Base-by-base conservation (phyloP, 345 rosid species). In the Linum lewisii region DNA sequence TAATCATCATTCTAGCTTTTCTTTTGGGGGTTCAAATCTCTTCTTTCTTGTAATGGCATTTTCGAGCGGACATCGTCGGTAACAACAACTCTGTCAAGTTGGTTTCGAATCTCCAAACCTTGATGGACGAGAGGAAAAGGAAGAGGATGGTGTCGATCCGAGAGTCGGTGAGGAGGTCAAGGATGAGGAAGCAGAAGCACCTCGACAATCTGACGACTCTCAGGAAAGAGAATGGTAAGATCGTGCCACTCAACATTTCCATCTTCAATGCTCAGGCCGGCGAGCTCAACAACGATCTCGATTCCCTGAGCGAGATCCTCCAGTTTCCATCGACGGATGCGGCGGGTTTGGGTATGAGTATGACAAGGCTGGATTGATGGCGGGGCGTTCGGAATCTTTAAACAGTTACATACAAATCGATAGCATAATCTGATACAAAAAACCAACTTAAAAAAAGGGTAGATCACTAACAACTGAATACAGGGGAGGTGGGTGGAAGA, bases 131-230 rank as follows among this genome's bases (percentile, higher is more conserved):
- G 68, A 84, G 97, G 72, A 93, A 93, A 68, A 68, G 95, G 53
- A 93, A 87, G 65, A 73, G 99, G 58, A 93, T 87, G 99, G 65
- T 87, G 2, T 93, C 99, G 5, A 93, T 89, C 70, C 78, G 99
- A 4, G 99, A 93, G 63, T 93, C 99, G 20, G 99, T 97, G 16
- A 81, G 94, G 63, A 82, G 97, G 65, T 93, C 99, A 0, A 81
- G 99, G 70, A 75, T 86, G 86, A 81, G 87, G 79, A 93, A 93
- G 58, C 97, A 93, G 76, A 87, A 84, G 79, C 97, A 81, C 62
- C 65, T 89, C 66, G 94, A 87, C 60, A 97, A 89, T 78, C 78
- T 93, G 37, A 73, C 70, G 72, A 66, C 77, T 21, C 77, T 89
- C 24, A 74, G 70, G 57, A 75, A 69, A 13, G 86, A 89, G 58